Evolutionary conservation across 2,329 filamentous ascomycete species (phyloP).

Genomic region (Nigrospora osmanthi): DNA sequence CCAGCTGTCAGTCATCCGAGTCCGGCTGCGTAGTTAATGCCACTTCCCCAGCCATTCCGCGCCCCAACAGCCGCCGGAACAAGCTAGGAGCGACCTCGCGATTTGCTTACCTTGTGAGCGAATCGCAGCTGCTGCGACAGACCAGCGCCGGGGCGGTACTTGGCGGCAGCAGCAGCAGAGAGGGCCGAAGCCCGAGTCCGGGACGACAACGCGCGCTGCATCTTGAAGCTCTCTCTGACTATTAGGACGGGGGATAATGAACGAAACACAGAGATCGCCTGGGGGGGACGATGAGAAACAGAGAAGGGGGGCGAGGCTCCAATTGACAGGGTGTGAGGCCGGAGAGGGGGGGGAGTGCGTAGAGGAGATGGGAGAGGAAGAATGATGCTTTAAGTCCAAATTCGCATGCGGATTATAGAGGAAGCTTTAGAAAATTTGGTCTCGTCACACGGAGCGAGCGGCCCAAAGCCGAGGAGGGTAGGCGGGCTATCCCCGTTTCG

Average conservation of each 20-base stretch:
- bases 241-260: constrained; percentile 20
- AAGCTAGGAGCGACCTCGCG: background rate
- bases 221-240: constrained; percentile 41
- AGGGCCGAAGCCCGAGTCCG: constrained; percentile 73
- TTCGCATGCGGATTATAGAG: background rate
- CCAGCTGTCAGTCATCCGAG: constrained; percentile 6
- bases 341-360: constrained; percentile 9
- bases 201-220: constrained; percentile 93
- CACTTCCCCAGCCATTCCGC: background rate
- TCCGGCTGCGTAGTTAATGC: background rate
- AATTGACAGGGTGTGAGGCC: constrained; percentile 4
- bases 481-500: constrained; percentile 18
- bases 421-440: constrained; percentile 26
- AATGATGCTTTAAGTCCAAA: too few relatives aligned
- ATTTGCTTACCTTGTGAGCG: constrained; percentile 76
- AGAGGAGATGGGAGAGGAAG: constrained; percentile 9
- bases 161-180: constrained; percentile 54
- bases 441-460: constrained; percentile 14
- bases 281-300: constrained; percentile 14
- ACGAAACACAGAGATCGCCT: constrained; percentile 15
- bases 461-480: constrained; percentile 6
- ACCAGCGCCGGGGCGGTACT: constrained; percentile 56
- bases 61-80: background rate
- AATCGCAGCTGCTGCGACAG: constrained; percentile 87
- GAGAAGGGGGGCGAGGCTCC: constrained; percentile 17